Evolutionary conservation across 2,329 filamentous ascomycete species (phyloP).

Genomic region (Boeremia exigua): DNA sequence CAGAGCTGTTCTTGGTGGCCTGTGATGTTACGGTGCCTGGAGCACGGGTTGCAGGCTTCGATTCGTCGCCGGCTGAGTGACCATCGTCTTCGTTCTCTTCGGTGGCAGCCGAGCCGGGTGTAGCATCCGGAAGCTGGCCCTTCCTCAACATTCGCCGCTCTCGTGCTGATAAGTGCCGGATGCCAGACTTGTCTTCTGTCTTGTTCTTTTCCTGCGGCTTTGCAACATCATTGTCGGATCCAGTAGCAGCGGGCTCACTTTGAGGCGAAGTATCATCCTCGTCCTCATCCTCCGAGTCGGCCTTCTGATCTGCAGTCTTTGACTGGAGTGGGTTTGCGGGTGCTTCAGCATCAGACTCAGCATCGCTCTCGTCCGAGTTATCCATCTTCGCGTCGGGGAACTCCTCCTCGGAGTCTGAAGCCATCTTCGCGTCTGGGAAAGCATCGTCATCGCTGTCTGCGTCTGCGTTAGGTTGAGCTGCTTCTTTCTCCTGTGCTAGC

Average conservation of each 20-base stretch:
- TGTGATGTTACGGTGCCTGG: conserved; percentile 38
- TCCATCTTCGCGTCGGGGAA: conserved; percentile 53
- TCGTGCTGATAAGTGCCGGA: conserved; percentile 48
- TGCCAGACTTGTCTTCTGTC: conserved; percentile 28
- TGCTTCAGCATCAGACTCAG: conserved; percentile 39
- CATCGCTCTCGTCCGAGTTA: conserved; percentile 47
- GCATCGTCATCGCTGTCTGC: conserved; percentile 51
- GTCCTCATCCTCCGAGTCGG: conserved; percentile 34
- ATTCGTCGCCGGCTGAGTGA: conserved; percentile 29
- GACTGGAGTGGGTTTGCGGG: conserved; percentile 51
- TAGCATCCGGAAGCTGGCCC: conserved; percentile 33
- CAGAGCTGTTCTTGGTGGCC: conserved; percentile 36
- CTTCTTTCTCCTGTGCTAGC: conserved; percentile 18
- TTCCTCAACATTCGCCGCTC: conserved; percentile 49
- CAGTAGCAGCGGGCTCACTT: background rate
- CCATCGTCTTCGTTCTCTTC: conserved; percentile 42
- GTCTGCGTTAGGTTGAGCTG: conserved; percentile 28
- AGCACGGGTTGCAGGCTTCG: conserved; percentile 22
- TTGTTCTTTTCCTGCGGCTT: conserved; percentile 16
- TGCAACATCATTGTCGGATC: background rate
- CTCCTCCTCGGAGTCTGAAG: conserved; percentile 50
- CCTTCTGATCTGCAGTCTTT: conserved; percentile 13
- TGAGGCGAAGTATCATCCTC: conserved; percentile 18
- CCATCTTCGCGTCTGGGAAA: conserved; percentile 53
- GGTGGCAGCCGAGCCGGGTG: conserved; percentile 18